These are phyloP conservation scores for Myrmaecium sp. DNA, from an alignment of 2,329 filamentous ascomycete species.

Conservation along the genomic window DNA sequence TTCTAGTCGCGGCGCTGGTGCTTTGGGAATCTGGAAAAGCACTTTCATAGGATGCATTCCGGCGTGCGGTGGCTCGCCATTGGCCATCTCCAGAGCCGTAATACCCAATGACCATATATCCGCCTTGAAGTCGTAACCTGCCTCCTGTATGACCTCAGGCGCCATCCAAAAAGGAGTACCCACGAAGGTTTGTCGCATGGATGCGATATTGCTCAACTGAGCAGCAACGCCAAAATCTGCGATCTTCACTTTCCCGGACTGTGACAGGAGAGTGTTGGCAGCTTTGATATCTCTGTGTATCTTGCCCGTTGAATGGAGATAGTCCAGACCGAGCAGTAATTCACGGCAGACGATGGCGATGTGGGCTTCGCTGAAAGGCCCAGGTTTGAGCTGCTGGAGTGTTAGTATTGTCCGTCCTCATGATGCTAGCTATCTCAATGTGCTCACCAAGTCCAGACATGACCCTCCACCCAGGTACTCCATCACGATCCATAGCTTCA, in stretches of 20 bases:
- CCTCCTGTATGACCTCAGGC: constrained; percentile 94
- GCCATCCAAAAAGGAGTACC: constrained; percentile 99
- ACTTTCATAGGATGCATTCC: constrained; percentile 99
- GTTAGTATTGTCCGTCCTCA: constrained; percentile 8
- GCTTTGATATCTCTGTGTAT: constrained; percentile 96
- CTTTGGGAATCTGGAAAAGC: constrained; percentile 88
- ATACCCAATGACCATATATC: constrained; percentile 97
- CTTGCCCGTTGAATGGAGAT: constrained; percentile 84
- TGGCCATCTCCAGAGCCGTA: constrained; percentile 79
- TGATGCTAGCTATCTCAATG: constrained; percentile 1
- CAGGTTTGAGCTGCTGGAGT: constrained; percentile 59
- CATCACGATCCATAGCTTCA: constrained; percentile 99
- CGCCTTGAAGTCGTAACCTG: constrained; percentile 92
- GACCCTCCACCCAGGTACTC: constrained; percentile 92
- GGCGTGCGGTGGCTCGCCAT: constrained; percentile 82
- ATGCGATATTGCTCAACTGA: constrained; percentile 94
- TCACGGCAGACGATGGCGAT: constrained; percentile 92
- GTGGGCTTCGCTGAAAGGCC: constrained; percentile 71
- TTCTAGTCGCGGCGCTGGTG: constrained; percentile 66
- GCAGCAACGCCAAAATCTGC: constrained; percentile 96
- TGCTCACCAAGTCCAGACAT: constrained; percentile 70
- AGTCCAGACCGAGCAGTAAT: constrained; percentile 75
- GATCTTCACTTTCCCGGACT: constrained; percentile 79
- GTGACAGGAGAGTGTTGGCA: constrained; percentile 85
- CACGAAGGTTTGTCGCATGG: constrained; percentile 91